Base-by-base conservation (phyloP, 768 basidiomycete species). In the Tylopilus intermedius region DNA sequence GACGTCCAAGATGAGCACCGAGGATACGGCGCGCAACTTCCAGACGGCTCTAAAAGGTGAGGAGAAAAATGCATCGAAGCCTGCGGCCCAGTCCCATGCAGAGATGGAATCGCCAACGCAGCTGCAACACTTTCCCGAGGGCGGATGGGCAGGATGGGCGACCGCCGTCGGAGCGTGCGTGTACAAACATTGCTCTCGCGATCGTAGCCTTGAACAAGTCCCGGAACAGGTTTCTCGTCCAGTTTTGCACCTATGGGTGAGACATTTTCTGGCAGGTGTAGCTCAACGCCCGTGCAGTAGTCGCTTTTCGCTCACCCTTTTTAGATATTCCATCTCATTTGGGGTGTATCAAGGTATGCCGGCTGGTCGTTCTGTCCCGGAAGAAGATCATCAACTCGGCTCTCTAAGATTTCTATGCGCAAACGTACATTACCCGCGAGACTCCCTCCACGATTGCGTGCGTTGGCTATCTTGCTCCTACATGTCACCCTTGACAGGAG, bases 321-420 rank as follows among this genome's bases (percentile, higher is more conserved):
- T 43, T 39, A 74, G 74, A 42, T 72, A 73, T 44, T 57, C 69
- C 9, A 64, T 69, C 29, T 69, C 73, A 3, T 76, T 72, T 27
- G 75, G 75, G 18, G 75, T 74, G 43, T 76, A 76, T 53, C 74
- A 76, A 71, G 74, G 74, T 68, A 50, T 42, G 43, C 5, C 8
- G 7, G 8, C 15, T 32, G 18, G 3, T 40, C 26, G 2, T 14
- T n/a, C 29, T 38, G 5, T 15, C 18, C 32, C 10, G 18, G 40
- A 13, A n/a, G 29, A 10, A 7, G 11, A 48, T 30, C 29, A 27
- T 51, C 5, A 6, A 47, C n/a, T 42, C 3, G 13, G 7, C 8
- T 29, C 15, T 35, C 22, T 14, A 32, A 75, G 74, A 75, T 64
- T 75, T 69, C 50, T 77, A 75, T 59, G 57, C 64, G 38, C 67